A percentile compares a stretch with the other conserved stretches of the same genome.
These are phyloP conservation scores for Phytophthora meadii DNA, from an alignment of 352 stramenopile genomes.

Conservation along the genomic window DNA sequence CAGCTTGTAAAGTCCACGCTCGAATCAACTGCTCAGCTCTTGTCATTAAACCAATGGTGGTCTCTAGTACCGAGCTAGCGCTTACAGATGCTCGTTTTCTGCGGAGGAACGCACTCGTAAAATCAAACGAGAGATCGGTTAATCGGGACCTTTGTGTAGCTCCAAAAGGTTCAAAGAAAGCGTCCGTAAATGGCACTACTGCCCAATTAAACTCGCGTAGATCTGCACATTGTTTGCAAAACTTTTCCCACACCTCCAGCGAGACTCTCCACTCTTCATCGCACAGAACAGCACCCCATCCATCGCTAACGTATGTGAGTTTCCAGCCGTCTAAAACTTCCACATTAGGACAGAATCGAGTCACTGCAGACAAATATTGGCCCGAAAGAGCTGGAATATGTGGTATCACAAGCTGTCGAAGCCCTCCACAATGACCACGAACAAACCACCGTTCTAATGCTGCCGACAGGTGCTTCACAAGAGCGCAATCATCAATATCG, in stretches of 20 bases:
- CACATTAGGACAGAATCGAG: conserved; percentile 53
- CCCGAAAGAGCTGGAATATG: conserved; percentile 45
- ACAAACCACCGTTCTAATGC: conserved; percentile 53
- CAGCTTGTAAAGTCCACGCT: conserved; percentile 18
- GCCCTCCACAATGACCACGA: conserved; percentile 32
- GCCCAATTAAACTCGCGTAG: conserved; percentile 69
- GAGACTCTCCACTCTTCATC: conserved; percentile 63
- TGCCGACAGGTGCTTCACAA: conserved; percentile 36
- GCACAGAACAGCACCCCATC: conserved; percentile 50
- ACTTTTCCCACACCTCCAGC: conserved; percentile 46
- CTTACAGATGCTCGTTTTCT: conserved; percentile 19
- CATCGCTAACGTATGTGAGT: conserved; percentile 59
- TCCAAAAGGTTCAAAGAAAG: conserved; percentile 57
- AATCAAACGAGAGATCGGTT: conserved; percentile 46
- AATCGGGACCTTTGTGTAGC: conserved; percentile 48
- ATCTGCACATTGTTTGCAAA: conserved; percentile 44
- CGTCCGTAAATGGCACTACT: conserved; percentile 58
- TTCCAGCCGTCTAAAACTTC: conserved; percentile 67
- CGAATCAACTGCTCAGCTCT: conserved; percentile 28
- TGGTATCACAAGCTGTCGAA: conserved; percentile 54
- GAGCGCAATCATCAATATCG: conserved; percentile 35
- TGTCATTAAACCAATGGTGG: conserved; percentile 24
- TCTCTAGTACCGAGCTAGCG: conserved; percentile 4
- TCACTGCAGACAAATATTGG: conserved; percentile 48
- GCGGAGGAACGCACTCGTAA: conserved; percentile 39